phyloP scores from a whole-genome alignment of 2,329 filamentous ascomycete genomes.

The Colletotrichum sansevieriae region DNA sequence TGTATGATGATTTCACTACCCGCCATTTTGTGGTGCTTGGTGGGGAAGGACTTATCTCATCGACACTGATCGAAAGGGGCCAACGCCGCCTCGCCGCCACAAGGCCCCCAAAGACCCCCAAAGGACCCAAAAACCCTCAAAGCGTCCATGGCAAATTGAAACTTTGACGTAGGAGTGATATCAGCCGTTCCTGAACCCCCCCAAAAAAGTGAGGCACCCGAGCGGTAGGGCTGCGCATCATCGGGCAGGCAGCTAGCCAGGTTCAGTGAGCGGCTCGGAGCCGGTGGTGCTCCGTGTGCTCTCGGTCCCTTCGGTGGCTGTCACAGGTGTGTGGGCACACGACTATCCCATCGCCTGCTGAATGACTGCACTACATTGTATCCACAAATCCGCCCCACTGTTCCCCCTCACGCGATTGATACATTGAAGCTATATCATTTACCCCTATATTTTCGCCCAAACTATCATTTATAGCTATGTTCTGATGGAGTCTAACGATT shows the following conservation, averaged over 20 bases:
- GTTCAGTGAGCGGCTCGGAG: constrained; percentile 13
- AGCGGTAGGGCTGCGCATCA: constrained; percentile 12
- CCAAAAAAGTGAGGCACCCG: neutral
- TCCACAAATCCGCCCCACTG: too few relatives aligned
- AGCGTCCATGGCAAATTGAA: constrained; percentile 9
- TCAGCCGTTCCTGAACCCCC: constrained; percentile 19
- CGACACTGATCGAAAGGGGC: constrained; percentile 35
- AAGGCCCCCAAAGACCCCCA: constrained; percentile 6
- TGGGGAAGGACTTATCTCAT: constrained; percentile 35
- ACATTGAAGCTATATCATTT: too few relatives aligned
- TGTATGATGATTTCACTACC: constrained; percentile 40
- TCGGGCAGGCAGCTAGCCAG: neutral
- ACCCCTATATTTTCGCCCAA: too few relatives aligned
- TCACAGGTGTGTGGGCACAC: neutral
- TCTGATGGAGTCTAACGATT: too few relatives aligned
- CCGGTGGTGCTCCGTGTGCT: constrained; percentile 21
- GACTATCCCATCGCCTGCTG: too few relatives aligned
- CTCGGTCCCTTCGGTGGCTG: constrained; percentile 13
- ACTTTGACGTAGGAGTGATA: constrained; percentile 39
- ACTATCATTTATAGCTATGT: too few relatives aligned
- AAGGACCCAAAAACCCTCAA: constrained; percentile 10
- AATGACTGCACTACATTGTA: too few relatives aligned
- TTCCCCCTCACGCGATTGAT: too few relatives aligned
- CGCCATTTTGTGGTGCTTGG: constrained; percentile 39
- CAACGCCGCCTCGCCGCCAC: constrained; percentile 20